These are phyloP conservation scores for Fusarium lyarnte DNA, from an alignment of 2,329 filamentous ascomycete genomes.

Conservation along the genomic window DNA sequence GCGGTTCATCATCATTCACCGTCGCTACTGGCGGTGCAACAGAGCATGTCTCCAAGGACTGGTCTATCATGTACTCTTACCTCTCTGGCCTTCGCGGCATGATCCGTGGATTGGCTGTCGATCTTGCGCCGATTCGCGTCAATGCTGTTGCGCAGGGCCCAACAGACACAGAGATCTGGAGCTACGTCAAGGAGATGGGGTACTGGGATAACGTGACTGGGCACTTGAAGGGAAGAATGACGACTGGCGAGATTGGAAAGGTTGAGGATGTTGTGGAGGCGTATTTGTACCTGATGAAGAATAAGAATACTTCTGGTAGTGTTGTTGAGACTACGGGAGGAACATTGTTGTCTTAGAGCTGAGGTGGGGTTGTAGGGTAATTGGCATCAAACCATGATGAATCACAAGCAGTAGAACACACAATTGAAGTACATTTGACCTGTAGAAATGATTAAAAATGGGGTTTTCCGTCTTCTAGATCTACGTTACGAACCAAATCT, in stretches of 20 bases:
- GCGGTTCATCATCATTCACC: constrained; percentile 24
- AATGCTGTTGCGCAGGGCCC: constrained; percentile 32
- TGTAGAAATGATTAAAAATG: too few relatives aligned
- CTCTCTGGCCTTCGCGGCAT: constrained; percentile 26
- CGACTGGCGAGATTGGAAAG: constrained; percentile 20
- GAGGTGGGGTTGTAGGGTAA: neutral
- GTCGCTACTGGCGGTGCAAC: constrained; percentile 26
- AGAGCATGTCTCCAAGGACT: constrained; percentile 27
- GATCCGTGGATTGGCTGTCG: constrained; percentile 27
- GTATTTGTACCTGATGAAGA: constrained; percentile 40
- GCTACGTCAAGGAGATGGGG: constrained; percentile 18
- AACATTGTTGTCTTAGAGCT: constrained; percentile 25
- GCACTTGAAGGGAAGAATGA: constrained; percentile 23
- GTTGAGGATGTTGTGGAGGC: constrained; percentile 35
- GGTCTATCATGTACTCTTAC: constrained; percentile 29
- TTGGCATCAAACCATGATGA: neutral
- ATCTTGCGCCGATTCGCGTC: constrained; percentile 32
- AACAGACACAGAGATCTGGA: constrained; percentile 31
- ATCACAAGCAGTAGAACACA: neutral
- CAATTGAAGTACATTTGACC: too few relatives aligned
- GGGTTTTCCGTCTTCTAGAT: too few relatives aligned
- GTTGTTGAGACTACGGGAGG: constrained; percentile 35
- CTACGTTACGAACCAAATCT: too few relatives aligned
- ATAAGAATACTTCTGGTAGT: constrained; percentile 32
- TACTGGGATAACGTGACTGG: constrained; percentile 30